These are phyloP conservation scores for Raphidocelis subcapitata DNA, from an alignment of 139 green algal species.

Conservation along the genomic window DNA sequence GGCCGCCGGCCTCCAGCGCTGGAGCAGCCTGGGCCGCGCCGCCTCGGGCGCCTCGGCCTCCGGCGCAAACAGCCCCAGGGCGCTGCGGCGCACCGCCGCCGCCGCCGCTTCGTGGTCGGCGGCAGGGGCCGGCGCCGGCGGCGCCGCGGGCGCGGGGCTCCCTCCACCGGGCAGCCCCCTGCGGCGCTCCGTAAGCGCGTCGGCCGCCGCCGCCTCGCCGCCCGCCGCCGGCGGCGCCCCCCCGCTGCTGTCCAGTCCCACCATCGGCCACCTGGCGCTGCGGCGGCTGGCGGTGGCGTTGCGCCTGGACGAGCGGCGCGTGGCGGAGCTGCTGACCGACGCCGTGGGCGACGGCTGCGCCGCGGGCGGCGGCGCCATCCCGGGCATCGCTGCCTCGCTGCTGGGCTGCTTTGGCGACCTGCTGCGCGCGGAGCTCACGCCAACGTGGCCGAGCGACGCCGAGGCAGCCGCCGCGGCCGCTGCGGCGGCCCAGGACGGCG, in stretches of 20 bases:
- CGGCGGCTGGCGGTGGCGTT: slow-evolving; percentile 55
- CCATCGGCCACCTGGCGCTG: slow-evolving; percentile 60
- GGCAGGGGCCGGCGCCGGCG: too few relatives aligned
- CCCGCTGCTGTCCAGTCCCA: slow-evolving; percentile 36
- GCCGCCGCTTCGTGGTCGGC: too few relatives aligned
- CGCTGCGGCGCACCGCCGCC: too few relatives aligned
- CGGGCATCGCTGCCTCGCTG: slow-evolving; percentile 55
- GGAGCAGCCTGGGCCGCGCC: too few relatives aligned
- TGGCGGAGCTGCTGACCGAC: slow-evolving; percentile 53
- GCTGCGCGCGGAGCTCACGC: slow-evolving; percentile 31
- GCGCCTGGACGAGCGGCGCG: slow-evolving; percentile 59
- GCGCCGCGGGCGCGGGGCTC: too few relatives aligned
- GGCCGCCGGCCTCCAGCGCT: too few relatives aligned
- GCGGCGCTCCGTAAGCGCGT: neutral
- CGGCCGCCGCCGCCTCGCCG: neutral
- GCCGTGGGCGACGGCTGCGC: neutral
- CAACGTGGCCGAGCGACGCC: neutral
- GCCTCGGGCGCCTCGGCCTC: too few relatives aligned
- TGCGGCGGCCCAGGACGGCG: neutral
- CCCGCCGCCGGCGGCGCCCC: neutral
- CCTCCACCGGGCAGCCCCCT: neutral
- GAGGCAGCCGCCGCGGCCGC: neutral
- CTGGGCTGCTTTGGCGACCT: slow-evolving; percentile 64
- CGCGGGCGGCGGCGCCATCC: neutral
- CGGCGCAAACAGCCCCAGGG: too few relatives aligned